These are phyloP conservation scores for Mycena pura DNA, from an alignment of 768 basidiomycete species.

Conservation along the genomic window DNA sequence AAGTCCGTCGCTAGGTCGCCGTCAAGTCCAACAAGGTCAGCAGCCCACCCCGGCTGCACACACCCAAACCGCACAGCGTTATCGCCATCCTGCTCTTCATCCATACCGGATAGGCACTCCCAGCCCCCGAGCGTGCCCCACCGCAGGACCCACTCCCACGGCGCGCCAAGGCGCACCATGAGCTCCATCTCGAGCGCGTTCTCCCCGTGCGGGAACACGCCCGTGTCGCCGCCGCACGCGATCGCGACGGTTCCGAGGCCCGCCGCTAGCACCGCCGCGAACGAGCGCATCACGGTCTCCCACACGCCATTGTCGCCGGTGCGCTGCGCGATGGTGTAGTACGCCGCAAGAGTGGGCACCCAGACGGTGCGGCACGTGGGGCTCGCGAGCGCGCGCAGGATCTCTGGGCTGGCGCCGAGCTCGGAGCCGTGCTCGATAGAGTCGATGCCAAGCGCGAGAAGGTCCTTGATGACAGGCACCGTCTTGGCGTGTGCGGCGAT, in stretches of 20 bases:
- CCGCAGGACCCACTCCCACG: slow-evolving; percentile 57
- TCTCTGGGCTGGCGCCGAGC: slow-evolving; percentile 31
- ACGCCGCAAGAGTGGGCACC: slow-evolving; percentile 66
- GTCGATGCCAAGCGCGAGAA: slow-evolving; percentile 51
- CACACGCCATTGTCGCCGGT: slow-evolving; percentile 37
- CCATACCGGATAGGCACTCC: slow-evolving; percentile 56
- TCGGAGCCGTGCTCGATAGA: slow-evolving; percentile 64
- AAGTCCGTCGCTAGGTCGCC: slow-evolving; percentile 49
- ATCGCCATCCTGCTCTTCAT: slow-evolving; percentile 43
- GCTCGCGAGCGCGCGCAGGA: slow-evolving; percentile 35
- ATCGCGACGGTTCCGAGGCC: slow-evolving; percentile 50
- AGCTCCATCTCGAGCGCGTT: slow-evolving; percentile 67
- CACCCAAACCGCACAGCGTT: slow-evolving; percentile 65
- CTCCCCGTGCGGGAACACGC: slow-evolving; percentile 64
- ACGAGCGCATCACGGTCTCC: slow-evolving; percentile 46
- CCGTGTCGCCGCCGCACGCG: slow-evolving; percentile 71
- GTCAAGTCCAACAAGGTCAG: slow-evolving; percentile 50
- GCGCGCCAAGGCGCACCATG: slow-evolving; percentile 63
- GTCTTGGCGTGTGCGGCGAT: slow-evolving; percentile 62
- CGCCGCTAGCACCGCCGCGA: slow-evolving; percentile 50
- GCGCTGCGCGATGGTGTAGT: slow-evolving; percentile 40
- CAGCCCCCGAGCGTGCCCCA: slow-evolving; percentile 69
- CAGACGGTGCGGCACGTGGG: slow-evolving; percentile 46
- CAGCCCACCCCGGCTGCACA: slow-evolving; percentile 61
- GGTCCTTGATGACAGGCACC: slow-evolving; percentile 37